These are phyloP conservation scores for Ganoderma multipileum DNA, from an alignment of 1,284 basidiomycete species.

Conservation along the genomic window DNA sequence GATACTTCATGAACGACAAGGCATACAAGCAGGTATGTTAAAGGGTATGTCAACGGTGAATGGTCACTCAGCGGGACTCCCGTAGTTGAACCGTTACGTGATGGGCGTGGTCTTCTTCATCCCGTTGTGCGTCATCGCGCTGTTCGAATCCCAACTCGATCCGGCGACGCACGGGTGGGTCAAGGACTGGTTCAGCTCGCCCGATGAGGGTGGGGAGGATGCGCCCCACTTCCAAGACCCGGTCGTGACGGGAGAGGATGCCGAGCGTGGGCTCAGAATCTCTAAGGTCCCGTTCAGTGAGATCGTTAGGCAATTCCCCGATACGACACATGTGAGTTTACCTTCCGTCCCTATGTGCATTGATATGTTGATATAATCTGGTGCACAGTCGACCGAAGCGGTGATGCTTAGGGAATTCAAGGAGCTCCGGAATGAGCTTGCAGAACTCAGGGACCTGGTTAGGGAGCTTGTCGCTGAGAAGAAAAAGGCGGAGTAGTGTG, in stretches of 20 bases:
- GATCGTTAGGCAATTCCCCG: slow-evolving; percentile 80
- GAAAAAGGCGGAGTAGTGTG: slow-evolving; percentile 7
- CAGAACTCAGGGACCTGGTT: slow-evolving; percentile 59
- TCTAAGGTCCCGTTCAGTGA: slow-evolving; percentile 79
- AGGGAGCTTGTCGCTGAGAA: slow-evolving; percentile 36
- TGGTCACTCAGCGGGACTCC: not conserved
- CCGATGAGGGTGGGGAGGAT: slow-evolving; percentile 74
- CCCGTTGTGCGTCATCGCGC: slow-evolving; percentile 76
- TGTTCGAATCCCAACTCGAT: slow-evolving; percentile 74
- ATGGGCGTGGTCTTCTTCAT: slow-evolving; percentile 85
- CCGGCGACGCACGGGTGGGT: slow-evolving; percentile 65
- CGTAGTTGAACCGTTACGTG: slow-evolving; percentile 75
- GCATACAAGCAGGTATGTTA: slow-evolving; percentile 62
- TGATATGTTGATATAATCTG: slow-evolving; percentile 16
- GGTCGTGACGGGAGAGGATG: slow-evolving; percentile 65
- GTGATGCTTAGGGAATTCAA: slow-evolving; percentile 72
- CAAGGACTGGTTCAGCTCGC: slow-evolving; percentile 68
- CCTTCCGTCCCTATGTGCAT: slow-evolving; percentile 16
- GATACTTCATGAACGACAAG: slow-evolving; percentile 54
- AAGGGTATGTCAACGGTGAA: slow-evolving; percentile 1
- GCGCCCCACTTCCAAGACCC: slow-evolving; percentile 64
- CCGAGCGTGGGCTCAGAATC: slow-evolving; percentile 65
- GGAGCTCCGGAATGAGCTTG: slow-evolving; percentile 63
- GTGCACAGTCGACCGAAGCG: slow-evolving; percentile 71
- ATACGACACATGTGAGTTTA: slow-evolving; percentile 67